Conservation (phyloP, 108 stramenopile species). For the Bacterosira constricta region DNA sequence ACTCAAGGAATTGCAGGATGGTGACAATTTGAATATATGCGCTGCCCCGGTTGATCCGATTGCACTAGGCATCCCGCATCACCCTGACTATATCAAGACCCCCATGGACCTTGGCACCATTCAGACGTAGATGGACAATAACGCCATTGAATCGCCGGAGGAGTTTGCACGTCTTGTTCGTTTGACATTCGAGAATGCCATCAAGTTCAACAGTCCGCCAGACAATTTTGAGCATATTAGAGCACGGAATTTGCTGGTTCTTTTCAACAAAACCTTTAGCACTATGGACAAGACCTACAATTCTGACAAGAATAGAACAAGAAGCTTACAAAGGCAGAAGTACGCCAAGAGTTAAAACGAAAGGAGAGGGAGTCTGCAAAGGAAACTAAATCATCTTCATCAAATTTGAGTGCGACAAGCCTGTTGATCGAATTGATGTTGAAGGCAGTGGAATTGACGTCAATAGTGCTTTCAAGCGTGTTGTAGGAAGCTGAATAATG, state of each 20-base stretch:
- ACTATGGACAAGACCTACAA: constrained; percentile 68
- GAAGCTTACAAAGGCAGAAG: constrained; percentile 60
- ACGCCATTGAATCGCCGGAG: constrained; percentile 68
- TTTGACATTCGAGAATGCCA: constrained; percentile 94
- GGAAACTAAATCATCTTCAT: no score
- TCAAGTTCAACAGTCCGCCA: constrained; percentile 90
- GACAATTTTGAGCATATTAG: constrained; percentile 83
- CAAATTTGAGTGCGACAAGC: no score
- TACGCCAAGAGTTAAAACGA: constrained; percentile 38
- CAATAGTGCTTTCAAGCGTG: no score
- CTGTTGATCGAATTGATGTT: no score
- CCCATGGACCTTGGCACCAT: constrained; percentile 98
- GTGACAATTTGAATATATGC: constrained; percentile 75
- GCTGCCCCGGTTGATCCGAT: constrained; percentile 93
- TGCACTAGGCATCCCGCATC: constrained; percentile 90
- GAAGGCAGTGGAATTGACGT: no score
- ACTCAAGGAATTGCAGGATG: constrained; percentile 64
- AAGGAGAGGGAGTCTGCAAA: constrained; percentile 47
- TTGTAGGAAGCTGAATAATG: no score
- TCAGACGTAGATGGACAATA: constrained; percentile 72
- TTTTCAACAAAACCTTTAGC: constrained; percentile 79
- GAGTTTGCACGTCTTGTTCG: constrained; percentile 89
- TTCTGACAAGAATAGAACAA: constrained; percentile 53
- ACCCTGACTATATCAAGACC: constrained; percentile 83
- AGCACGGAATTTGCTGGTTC: constrained; percentile 69